Evolutionary conservation across 164 flowering plant genomes (phyloP).

Genomic region (Chimonanthus salicifolius): DNA sequence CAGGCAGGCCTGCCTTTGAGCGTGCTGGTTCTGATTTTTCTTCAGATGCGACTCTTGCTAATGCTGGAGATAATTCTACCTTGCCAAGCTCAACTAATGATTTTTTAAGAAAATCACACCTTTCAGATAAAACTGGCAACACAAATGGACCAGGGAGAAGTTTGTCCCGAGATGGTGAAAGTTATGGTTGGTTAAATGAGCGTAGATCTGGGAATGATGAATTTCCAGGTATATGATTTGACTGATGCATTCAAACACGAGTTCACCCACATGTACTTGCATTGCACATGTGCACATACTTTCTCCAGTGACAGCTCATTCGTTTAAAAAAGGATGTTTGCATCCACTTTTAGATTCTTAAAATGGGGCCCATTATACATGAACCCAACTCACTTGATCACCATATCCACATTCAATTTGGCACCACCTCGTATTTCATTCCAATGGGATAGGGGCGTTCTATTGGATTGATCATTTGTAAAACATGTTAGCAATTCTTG

Average conservation of each 20-base stretch:
- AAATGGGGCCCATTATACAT: background rate
- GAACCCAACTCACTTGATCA: background rate
- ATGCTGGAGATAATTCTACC: conserved; percentile 33
- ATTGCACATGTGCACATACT: background rate
- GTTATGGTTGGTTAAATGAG: conserved; percentile 27
- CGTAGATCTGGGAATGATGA: conserved; percentile 38
- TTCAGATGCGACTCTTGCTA: conserved; percentile 51
- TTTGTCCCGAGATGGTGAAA: conserved; percentile 25
- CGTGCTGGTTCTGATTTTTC: conserved; percentile 49
- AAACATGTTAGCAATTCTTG: too few species aligned
- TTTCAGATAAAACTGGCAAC: conserved; percentile 27
- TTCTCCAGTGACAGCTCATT: background rate
- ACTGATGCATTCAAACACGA: background rate
- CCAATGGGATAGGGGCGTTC: background rate
- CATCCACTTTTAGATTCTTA: background rate
- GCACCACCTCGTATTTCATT: background rate
- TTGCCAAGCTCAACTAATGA: conserved; percentile 21
- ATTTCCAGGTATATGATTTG: conserved; percentile 31
- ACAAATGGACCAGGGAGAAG: conserved; percentile 28
- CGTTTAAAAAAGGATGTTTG: background rate
- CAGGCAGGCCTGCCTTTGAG: conserved; percentile 37
- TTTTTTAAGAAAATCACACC: conserved; percentile 34
- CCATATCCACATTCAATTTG: background rate
- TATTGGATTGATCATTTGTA: too few species aligned
- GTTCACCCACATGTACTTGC: background rate